Conservation (phyloP, 2,329 filamentous ascomycete species). For the Phaeoacremonium minimum region DNA sequence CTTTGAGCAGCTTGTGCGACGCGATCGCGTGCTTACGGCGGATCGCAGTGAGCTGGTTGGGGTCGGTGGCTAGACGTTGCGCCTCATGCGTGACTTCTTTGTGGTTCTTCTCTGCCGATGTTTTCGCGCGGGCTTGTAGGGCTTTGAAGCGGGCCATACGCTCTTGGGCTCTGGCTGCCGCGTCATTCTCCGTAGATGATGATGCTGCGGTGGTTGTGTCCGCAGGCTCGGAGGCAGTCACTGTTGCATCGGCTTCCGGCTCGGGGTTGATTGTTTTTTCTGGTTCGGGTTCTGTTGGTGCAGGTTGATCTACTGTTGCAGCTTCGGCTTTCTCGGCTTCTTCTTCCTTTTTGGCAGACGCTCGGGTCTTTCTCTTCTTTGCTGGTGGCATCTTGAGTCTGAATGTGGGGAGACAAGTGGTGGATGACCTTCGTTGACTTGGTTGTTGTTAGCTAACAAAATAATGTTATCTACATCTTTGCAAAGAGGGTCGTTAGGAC, state of each 20-base stretch:
- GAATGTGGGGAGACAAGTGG: background rate
- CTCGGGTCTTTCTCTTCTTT: conserved; percentile 22
- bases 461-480: too few species aligned
- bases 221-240: conserved; percentile 1
- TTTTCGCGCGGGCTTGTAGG: conserved; percentile 75
- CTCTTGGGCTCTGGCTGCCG: conserved; percentile 48
- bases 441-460: too few species aligned
- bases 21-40: conserved; percentile 83
- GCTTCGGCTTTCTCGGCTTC: conserved; percentile 6
- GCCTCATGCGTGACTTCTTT: conserved; percentile 82
- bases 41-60: conserved; percentile 71
- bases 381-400: conserved; percentile 18
- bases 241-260: conserved; percentile 2
- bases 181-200: conserved; percentile 1
- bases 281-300: background rate
- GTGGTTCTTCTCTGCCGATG: conserved; percentile 68
- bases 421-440: too few species aligned
- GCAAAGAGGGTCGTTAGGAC: too few species aligned
- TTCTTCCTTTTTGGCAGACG: conserved; percentile 9
- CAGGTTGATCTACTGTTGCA: conserved; percentile 4
- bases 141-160: conserved; percentile 81
- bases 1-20: conserved; percentile 88
- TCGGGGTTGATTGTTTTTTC: conserved; percentile 1
- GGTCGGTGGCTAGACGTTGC: conserved; percentile 73
- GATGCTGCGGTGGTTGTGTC: conserved; percentile 1